Conservation (phyloP, 306 rosid species). For the Dalbergia cochinchinensis region DNA sequence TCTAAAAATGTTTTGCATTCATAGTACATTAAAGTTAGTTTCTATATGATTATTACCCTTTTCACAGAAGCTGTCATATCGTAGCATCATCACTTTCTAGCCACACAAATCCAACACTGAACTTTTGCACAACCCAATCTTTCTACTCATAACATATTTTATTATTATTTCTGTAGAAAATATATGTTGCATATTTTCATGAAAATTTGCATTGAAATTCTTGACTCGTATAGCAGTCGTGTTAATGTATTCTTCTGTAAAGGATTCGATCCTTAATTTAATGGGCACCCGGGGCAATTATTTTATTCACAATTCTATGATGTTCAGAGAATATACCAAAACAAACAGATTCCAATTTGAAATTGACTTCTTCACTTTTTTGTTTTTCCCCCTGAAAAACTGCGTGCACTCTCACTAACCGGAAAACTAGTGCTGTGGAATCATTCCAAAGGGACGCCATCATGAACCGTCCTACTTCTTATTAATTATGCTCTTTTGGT, state of each 20-base stretch:
- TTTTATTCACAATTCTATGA: not conserved
- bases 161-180: too few species aligned
- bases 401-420: not conserved
- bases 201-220: not conserved
- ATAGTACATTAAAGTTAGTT: too few species aligned
- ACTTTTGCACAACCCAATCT: too few species aligned
- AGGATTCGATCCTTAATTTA: not conserved
- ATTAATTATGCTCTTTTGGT: not conserved
- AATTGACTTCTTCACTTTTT: constrained; percentile 31
- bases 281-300: not conserved
- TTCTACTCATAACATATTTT: too few species aligned
- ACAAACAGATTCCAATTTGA: constrained; percentile 38
- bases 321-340: not conserved
- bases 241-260: not conserved
- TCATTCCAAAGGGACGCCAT: constrained; percentile 37
- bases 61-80: too few species aligned
- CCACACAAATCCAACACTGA: too few species aligned
- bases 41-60: too few species aligned
- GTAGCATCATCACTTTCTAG: too few species aligned
- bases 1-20: too few species aligned
- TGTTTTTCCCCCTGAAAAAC: not conserved
- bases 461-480: not conserved
- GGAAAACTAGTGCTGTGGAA: constrained; percentile 1
- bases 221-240: not conserved
- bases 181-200: too few species aligned